Percentiles rank a stretch among this genome's conserved stretches.
These are phyloP conservation scores for Medicago arabica DNA, from an alignment of 306 rosid species.

Conservation along the genomic window DNA sequence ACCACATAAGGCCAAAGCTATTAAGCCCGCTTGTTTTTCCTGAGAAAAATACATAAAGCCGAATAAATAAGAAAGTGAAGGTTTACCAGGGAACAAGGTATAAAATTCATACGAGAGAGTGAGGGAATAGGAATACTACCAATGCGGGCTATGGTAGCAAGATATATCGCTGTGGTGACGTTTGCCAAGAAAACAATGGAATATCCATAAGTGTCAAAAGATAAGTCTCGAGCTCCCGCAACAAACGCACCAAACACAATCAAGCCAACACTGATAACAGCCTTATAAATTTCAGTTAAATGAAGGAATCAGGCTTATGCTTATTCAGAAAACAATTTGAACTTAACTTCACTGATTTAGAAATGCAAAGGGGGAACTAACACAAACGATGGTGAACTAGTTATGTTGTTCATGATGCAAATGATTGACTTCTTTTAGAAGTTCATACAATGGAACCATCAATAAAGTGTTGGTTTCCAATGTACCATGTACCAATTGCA, in stretches of 20 bases:
- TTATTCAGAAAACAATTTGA: slow-evolving; percentile 38
- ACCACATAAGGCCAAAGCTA: slow-evolving; percentile 99
- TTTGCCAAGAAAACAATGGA: slow-evolving; percentile 86
- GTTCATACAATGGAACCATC: slow-evolving; percentile 22
- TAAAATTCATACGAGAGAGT: slow-evolving; percentile 21
- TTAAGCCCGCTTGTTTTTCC: slow-evolving; percentile 97
- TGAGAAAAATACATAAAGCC: slow-evolving; percentile 45
- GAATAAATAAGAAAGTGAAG: slow-evolving; percentile 37
- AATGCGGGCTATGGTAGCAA: slow-evolving; percentile 89
- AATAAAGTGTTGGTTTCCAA: neutral
- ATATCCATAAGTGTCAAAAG: slow-evolving; percentile 91
- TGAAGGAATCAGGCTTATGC: slow-evolving; percentile 63
- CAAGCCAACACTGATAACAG: slow-evolving; percentile 94
- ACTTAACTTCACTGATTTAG: slow-evolving; percentile 14
- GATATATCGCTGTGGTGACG: slow-evolving; percentile 88
- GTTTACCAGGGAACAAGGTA: slow-evolving; percentile 28
- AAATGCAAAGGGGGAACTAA: slow-evolving; percentile 1
- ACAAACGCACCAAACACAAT: slow-evolving; percentile 89
- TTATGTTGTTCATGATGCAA: slow-evolving; percentile 27
- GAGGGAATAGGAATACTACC: slow-evolving; percentile 59
- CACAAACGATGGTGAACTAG: slow-evolving; percentile 21
- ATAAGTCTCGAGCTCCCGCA: slow-evolving; percentile 94
- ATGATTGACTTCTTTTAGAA: slow-evolving; percentile 23
- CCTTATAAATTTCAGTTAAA: slow-evolving; percentile 76
- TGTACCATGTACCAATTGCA: slow-evolving; percentile 1